Evolutionary conservation across 177 flowering plant genomes (phyloP).

Genomic region (Tripterygium wilfordii): DNA sequence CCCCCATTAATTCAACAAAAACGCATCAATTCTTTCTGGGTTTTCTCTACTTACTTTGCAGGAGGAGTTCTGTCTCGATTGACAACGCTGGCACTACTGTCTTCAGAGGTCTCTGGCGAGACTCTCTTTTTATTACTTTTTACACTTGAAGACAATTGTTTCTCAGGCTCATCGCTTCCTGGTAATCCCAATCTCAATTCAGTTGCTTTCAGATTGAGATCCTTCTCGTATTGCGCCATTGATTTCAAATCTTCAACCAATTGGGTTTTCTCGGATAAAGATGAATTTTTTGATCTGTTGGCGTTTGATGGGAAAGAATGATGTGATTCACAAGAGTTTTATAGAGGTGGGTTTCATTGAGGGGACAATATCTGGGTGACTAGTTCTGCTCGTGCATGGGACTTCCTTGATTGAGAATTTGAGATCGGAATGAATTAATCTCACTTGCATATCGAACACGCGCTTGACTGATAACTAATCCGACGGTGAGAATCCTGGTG

Average conservation of each 20-base stretch:
- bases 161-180: slow-evolving; percentile 18
- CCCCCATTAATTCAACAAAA: no score
- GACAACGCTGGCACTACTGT: slow-evolving; percentile 2
- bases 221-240: slow-evolving; percentile 18
- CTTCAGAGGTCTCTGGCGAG: slow-evolving; percentile 17
- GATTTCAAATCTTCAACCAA: neutral
- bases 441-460: slow-evolving; percentile 4
- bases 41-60: slow-evolving; percentile 47
- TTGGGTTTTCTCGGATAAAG: neutral
- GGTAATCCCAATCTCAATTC: slow-evolving; percentile 48
- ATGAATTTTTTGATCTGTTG: no score
- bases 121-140: slow-evolving; percentile 31
- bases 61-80: slow-evolving; percentile 26
- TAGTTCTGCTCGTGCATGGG: slow-evolving; percentile 18
- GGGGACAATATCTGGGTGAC: slow-evolving; percentile 9
- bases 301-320: no score
- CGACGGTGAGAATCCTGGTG: neutral
- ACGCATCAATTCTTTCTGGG: no score
- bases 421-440: no score
- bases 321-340: slow-evolving; percentile 2
- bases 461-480: neutral
- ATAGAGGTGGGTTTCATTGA: neutral
- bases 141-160: slow-evolving; percentile 4
- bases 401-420: slow-evolving; percentile 1
- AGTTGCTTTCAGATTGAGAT: slow-evolving; percentile 38